Percentiles rank a stretch among this genome's conserved stretches.
These are phyloP conservation scores for Cutaneotrichosporon sp. DNA, from an alignment of 1,284 basidiomycete species.

Conservation along the genomic window DNA sequence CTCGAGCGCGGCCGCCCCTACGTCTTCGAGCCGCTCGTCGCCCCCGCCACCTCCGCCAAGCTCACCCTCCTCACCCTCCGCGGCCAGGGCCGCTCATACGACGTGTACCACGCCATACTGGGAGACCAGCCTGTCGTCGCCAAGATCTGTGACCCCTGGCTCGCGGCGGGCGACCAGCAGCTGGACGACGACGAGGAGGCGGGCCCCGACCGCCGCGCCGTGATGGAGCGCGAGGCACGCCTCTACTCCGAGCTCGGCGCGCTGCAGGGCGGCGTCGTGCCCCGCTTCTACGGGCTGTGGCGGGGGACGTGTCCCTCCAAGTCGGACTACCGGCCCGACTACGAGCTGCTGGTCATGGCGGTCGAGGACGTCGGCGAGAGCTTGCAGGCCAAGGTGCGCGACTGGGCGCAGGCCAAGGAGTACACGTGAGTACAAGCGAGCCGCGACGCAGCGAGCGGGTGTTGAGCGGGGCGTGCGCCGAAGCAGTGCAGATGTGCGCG, in stretches of 20 bases:
- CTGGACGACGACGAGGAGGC: conserved; percentile 4
- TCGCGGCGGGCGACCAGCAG: conserved; percentile 3
- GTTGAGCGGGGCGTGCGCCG: no score
- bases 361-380: conserved; percentile 6
- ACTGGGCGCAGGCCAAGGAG: conserved; percentile 5
- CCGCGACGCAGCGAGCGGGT: neutral
- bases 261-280: conserved; percentile 1
- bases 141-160: conserved; percentile 9
- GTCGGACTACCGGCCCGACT: conserved; percentile 6
- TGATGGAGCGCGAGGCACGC: conserved; percentile 1
- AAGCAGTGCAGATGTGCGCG: no score
- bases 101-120: conserved; percentile 1
- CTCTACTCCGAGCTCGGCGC: neutral
- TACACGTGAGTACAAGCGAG: conserved; percentile 5
- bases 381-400: conserved; percentile 7
- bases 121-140: conserved; percentile 1
- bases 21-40: conserved; percentile 4
- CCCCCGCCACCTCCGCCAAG: neutral
- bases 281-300: conserved; percentile 5
- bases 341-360: conserved; percentile 4
- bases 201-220: neutral
- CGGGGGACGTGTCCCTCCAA: conserved; percentile 6
- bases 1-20: conserved; percentile 8
- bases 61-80: conserved; percentile 7
- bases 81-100: conserved; percentile 1